Evolutionary conservation across 805 yeast genomes (phyloP).

Genomic region (Suhomyces faveliae): DNA sequence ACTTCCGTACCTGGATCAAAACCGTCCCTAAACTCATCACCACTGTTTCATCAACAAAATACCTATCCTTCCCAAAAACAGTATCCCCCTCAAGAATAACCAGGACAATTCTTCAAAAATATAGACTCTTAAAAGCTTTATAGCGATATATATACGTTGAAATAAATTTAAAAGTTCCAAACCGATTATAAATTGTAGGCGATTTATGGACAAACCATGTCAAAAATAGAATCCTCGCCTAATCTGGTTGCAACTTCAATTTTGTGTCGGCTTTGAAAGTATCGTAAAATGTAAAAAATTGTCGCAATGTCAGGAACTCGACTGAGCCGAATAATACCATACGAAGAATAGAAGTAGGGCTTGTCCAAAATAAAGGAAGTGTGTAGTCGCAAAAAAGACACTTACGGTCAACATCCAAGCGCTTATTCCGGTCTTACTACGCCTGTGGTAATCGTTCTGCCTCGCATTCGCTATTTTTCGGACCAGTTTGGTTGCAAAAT

Average conservation of each 20-base stretch:
- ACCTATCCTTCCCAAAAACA: not conserved
- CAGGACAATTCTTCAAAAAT: not conserved
- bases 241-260: not conserved
- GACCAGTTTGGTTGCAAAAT: slow-evolving; percentile 5
- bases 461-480: not conserved
- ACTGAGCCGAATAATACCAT: not conserved
- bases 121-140: not conserved
- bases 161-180: not conserved
- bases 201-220: not conserved
- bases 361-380: no score
- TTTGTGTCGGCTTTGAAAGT: not conserved
- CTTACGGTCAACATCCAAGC: not conserved
- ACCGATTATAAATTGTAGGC: not conserved
- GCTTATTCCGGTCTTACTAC: not conserved
- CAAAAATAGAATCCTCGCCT: not conserved
- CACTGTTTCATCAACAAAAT: not conserved
- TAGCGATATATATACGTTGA: not conserved
- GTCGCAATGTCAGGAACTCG: not conserved
- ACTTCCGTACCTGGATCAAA: not conserved
- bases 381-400: no score
- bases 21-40: not conserved
- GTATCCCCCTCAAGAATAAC: not conserved
- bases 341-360: not conserved
- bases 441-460: not conserved
- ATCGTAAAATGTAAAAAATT: not conserved